Evolutionary conservation across 345 rosid species (phyloP), one percentile per base, ranked within the genome.

Genomic region (Fremontodendron californicum): DNA sequence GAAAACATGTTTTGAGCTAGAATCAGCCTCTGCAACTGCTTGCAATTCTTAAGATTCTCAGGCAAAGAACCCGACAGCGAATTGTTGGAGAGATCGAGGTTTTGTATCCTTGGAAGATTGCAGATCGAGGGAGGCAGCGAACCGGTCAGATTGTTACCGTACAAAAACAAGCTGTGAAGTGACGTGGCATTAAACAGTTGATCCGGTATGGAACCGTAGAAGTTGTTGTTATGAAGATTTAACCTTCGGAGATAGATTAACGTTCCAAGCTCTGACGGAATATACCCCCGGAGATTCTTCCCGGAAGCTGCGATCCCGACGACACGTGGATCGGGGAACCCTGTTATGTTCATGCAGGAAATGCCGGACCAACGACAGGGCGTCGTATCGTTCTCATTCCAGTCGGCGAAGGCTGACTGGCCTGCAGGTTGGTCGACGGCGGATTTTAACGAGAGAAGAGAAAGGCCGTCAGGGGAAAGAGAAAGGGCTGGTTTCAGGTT

Each of bases 291-390:
- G 71, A 96, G 93, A 67, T 72, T 78, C 81, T 89, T 87, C 0
- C 89, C 97, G 78, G 99, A 64, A 63, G 92, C 58, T 4, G 95
- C 79, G 75, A 96, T 83, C 19, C 95, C 95, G 29, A 94, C 94
- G 67, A 96, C 98, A 39, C 97, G 93, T 0, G 90, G 86, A 79
- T 75, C 88, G 0, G 94, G 73, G 70, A 71, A 75, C 6, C 84
- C 93, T 29, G 98, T 68, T 71, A 90, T 74, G 85, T 92, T 92
- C 87, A 79, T 87, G 84, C 99, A 96, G 18, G 97, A 87, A 76
- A 96, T 69, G 43, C 99, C 99, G 4, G 95, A 76, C 99, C 99
- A 96, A 45, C 75, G 80, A 45, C 99, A 96, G 0, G 99, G 99
- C 6, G 89, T 89, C 75, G 88, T 55, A 67, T 96, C 98, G 57